Evolutionary conservation across 169 alveolate species (phyloP).

Genomic region (Babesia sp.): DNA sequence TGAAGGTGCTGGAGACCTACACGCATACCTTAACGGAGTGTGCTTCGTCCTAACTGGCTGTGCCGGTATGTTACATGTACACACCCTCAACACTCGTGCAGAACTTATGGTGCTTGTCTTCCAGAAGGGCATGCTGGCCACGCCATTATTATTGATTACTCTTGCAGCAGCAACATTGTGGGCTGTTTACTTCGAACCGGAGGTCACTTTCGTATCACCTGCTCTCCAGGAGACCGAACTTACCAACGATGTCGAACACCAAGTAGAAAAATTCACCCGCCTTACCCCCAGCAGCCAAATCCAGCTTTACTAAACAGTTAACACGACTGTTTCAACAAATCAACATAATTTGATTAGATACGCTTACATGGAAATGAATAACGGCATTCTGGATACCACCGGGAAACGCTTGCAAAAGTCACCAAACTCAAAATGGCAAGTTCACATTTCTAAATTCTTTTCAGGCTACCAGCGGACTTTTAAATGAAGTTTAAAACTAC

Average conservation of each 20-base stretch:
- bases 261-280: slow-evolving; percentile 88
- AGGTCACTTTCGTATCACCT: slow-evolving; percentile 89
- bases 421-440: no score
- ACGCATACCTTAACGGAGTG: slow-evolving; percentile 88
- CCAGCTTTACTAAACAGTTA: slow-evolving; percentile 41
- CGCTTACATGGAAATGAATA: no score
- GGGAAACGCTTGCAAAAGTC: no score
- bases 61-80: slow-evolving; percentile 67
- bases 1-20: slow-evolving; percentile 91
- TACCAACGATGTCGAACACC: slow-evolving; percentile 91
- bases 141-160: slow-evolving; percentile 79
- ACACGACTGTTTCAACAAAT: background rate
- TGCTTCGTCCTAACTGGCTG: slow-evolving; percentile 81
- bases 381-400: no score
- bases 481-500: no score
- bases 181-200: slow-evolving; percentile 89
- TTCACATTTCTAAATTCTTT: no score
- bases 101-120: slow-evolving; percentile 62
- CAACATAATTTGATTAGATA: no score
- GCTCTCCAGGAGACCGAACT: slow-evolving; percentile 89
- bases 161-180: slow-evolving; percentile 85
- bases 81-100: background rate
- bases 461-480: no score
- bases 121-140: slow-evolving; percentile 41
- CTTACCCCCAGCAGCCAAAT: slow-evolving; percentile 74